Evolutionary conservation across 768 basidiomycete species (phyloP), one percentile per base, ranked within the genome.

Genomic region (Wakefieldia striispora): DNA sequence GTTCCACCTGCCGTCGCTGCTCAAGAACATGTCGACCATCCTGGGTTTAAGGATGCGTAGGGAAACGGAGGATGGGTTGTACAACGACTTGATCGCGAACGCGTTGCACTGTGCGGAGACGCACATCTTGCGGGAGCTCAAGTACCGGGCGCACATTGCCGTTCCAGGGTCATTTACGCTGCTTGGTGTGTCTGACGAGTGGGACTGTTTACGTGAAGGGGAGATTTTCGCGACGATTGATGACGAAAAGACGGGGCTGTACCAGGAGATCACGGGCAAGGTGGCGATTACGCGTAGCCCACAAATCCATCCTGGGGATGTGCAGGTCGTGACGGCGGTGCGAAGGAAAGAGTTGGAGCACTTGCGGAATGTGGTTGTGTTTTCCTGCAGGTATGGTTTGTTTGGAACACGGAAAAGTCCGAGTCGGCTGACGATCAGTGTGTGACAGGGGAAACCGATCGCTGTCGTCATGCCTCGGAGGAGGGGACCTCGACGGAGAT

Each of bases 401-500:
- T 41, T n/a, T 10, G 16, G 19, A 6, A 20, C 13, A n/a, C 41
- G 40, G 26, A 3, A n/a, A 26, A 27, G 3, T 27, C 43, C 38
- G 43, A 2, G 43, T 43, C 38, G 43, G 47, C 49, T 63, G 37
- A 42, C 52, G 1, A 29, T 17, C n/a, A n/a, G n/a, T n/a, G 26
- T 20, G 21, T 36, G 47, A 19, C 41, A 74, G 72, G 68, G 78
- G 78, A 9, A 33, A 66, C 33, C 70, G 78, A 45, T 63, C 75
- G 16, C 51, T 81, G 12, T 72, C 78, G 1, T 75, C 75, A 11
- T 71, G 69, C 50, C 71, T 81, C 14, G 78, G 78, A 23, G 80
- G 79, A 20, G 80, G 80, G 8, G 79, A 80, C 61, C 62, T 80
- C 40, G 79, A 80, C 53, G 79, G 78, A 5, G 78, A 79, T 45